Evolutionary conservation across 805 yeast species (phyloP).

Genomic region (Phaffomyces antillensis): DNA sequence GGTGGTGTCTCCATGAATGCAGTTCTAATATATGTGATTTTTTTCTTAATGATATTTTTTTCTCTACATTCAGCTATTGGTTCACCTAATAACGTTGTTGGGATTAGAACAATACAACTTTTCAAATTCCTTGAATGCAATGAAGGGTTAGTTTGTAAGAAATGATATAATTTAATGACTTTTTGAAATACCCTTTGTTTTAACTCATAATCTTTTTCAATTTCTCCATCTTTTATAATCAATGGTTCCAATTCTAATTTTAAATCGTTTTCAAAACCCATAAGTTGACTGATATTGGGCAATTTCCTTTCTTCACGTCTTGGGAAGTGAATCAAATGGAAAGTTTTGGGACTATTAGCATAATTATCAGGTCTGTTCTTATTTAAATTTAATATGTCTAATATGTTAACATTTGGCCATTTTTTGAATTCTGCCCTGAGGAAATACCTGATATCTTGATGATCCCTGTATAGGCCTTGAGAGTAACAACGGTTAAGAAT

Average conservation of each 20-base stretch:
- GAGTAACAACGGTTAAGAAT: constrained; percentile 15
- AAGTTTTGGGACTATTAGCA: constrained; percentile 1
- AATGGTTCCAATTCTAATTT: neutral
- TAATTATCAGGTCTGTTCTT: no score
- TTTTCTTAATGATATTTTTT: constrained; percentile 16
- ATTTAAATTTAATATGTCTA: constrained; percentile 3
- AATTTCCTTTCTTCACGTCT: constrained; percentile 5
- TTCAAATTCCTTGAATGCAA: constrained; percentile 15
- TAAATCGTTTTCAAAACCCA: neutral
- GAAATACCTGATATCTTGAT: constrained; percentile 15
- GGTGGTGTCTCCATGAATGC: constrained; percentile 16
- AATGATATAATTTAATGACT: constrained; percentile 15
- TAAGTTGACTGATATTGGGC: constrained; percentile 4
- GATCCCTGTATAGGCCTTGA: constrained; percentile 15
- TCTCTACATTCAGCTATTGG: constrained; percentile 16
- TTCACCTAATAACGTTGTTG: constrained; percentile 15
- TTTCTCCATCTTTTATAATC: neutral
- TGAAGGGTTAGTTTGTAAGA: constrained; percentile 6
- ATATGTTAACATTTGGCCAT: constrained; percentile 19
- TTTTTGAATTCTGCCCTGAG: constrained; percentile 12
- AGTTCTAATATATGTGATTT: constrained; percentile 15
- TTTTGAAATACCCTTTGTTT: constrained; percentile 14
- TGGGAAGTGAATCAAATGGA: constrained; percentile 11
- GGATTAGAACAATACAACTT: constrained; percentile 13
- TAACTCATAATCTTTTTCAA: constrained; percentile 5